Evolutionary conservation across 2,329 filamentous ascomycete genomes (phyloP).

Genomic region (Conoideocrella luteorostrata): DNA sequence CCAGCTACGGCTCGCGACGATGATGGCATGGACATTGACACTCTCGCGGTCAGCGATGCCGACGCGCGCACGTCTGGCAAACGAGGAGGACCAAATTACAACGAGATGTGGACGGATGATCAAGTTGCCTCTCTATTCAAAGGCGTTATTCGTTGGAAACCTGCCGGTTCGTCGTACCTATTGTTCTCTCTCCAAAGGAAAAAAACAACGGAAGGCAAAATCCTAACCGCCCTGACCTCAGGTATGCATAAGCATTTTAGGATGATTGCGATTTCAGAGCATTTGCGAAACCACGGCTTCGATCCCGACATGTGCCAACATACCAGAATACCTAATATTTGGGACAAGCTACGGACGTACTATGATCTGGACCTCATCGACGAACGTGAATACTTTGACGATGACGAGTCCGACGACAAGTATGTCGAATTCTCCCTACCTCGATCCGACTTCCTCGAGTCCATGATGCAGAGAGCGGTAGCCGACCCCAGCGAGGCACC

Average conservation of each 20-base stretch:
- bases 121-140: conserved; percentile 92
- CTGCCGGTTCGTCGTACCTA: conserved; percentile 59
- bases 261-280: conserved; percentile 78
- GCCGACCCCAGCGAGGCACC: conserved; percentile 41
- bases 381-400: conserved; percentile 68
- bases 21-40: conserved; percentile 55
- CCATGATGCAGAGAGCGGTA: conserved; percentile 39
- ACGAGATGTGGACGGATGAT: conserved; percentile 88
- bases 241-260: conserved; percentile 93
- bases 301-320: conserved; percentile 65
- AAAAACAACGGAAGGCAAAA: background rate
- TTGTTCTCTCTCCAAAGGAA: background rate
- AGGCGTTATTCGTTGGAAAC: conserved; percentile 89
- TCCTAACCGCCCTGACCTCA: conserved; percentile 24
- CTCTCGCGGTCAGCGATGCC: conserved; percentile 48
- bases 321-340: conserved; percentile 85
- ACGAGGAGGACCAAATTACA: conserved; percentile 21
- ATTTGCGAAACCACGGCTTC: conserved; percentile 73
- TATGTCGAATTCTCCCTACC: conserved; percentile 64
- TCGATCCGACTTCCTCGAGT: conserved; percentile 34
- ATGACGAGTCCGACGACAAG: conserved; percentile 50
- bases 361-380: conserved; percentile 86
- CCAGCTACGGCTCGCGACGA: conserved; percentile 47
- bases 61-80: conserved; percentile 20
- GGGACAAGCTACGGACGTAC: conserved; percentile 75